phyloP scores from a whole-genome alignment of 2,329 filamentous ascomycete genomes.

The Conoideocrella luteorostrata region DNA sequence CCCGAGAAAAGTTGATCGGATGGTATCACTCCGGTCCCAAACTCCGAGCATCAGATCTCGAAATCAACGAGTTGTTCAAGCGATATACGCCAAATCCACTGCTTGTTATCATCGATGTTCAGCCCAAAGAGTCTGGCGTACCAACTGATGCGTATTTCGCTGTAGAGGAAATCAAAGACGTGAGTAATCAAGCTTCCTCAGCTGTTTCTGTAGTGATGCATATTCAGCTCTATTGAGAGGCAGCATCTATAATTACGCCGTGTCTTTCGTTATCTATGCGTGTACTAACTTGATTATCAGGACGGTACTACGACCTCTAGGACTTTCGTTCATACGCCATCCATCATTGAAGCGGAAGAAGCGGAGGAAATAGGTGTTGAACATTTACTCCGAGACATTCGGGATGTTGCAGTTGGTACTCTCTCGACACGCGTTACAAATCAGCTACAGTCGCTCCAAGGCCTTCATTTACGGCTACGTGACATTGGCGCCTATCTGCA shows the following conservation, averaged over 20 bases:
- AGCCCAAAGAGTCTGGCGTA: slow-evolving; percentile 95
- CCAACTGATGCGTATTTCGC: slow-evolving; percentile 99
- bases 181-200: slow-evolving; percentile 41
- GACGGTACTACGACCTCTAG: slow-evolving; percentile 95
- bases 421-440: slow-evolving; percentile 95
- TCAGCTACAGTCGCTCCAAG: slow-evolving; percentile 94
- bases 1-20: slow-evolving; percentile 95
- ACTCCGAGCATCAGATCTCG: slow-evolving; percentile 88
- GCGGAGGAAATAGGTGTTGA: slow-evolving; percentile 98
- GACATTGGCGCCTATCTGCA: slow-evolving; percentile 95
- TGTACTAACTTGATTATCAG: slow-evolving; percentile 36
- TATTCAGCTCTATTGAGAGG: no score
- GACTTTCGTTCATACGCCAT: slow-evolving; percentile 97
- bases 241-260: no score
- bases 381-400: slow-evolving; percentile 94
- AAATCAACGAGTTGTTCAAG: slow-evolving; percentile 99
- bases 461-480: slow-evolving; percentile 85
- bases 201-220: no score
- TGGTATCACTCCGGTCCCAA: slow-evolving; percentile 99
- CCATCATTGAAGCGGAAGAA: slow-evolving; percentile 97
- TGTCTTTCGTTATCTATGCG: background rate
- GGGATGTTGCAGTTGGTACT: slow-evolving; percentile 94
- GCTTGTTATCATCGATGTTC: slow-evolving; percentile 95
- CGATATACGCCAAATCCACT: slow-evolving; percentile 95
- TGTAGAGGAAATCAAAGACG: slow-evolving; percentile 98